Conservation (phyloP, 805 yeast species). For the Barnettozyma californica region DNA sequence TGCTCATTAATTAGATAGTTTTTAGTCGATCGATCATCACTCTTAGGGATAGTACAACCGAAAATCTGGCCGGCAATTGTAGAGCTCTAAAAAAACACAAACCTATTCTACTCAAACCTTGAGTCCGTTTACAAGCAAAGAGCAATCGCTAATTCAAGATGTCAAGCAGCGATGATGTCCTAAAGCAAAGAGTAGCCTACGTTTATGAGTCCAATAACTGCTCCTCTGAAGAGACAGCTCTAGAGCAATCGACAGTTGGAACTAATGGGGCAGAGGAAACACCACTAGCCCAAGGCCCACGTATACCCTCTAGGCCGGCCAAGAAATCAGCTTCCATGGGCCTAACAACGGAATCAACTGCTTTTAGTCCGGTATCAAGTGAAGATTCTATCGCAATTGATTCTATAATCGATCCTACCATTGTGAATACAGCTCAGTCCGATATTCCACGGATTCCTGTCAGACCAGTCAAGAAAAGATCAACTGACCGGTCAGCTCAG, state of each 20-base stretch:
- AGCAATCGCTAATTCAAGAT: background rate
- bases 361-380: background rate
- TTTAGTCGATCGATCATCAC: no score
- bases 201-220: conserved; percentile 3
- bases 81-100: background rate
- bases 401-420: background rate
- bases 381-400: background rate
- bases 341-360: background rate
- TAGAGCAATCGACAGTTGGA: background rate
- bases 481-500: background rate
- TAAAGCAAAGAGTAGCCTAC: background rate
- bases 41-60: no score
- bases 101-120: background rate
- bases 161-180: conserved; percentile 3
- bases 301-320: conserved; percentile 18
- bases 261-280: background rate
- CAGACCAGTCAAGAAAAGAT: conserved; percentile 2
- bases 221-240: background rate
- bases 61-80: no score
- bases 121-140: background rate
- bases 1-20: no score
- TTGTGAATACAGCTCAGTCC: conserved; percentile 5
- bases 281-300: conserved; percentile 13
- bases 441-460: conserved; percentile 3
- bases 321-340: conserved; percentile 6